Percentiles rank a stretch among this genome's conserved stretches.
Evolutionary conservation across 163 green algal genomes (phyloP).

Genomic region (Volvox carteri): DNA sequence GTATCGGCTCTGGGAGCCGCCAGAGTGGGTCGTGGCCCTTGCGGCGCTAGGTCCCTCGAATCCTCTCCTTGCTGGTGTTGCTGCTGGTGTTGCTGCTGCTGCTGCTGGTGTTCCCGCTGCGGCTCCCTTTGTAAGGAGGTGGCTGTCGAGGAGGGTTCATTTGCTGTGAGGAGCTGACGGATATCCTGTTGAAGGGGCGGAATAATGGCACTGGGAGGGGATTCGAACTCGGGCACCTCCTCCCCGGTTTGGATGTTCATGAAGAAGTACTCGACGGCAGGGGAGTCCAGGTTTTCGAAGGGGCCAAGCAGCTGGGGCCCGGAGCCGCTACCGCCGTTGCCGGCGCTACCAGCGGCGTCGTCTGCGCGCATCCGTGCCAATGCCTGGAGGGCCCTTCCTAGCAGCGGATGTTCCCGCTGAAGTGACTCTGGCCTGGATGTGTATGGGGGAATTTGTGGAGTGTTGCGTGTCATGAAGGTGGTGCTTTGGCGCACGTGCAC

Average conservation of each 20-base stretch:
- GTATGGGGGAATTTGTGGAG: no score
- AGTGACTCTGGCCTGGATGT: background rate
- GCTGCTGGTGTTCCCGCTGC: background rate
- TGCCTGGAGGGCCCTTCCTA: background rate
- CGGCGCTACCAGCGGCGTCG: background rate
- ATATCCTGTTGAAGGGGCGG: background rate
- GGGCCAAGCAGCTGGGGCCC: background rate
- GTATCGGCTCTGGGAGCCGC: no score
- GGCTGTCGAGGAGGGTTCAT: background rate
- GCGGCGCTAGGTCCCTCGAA: no score
- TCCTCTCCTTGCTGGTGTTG: background rate
- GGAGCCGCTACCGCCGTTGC: background rate
- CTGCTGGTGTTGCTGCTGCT: background rate
- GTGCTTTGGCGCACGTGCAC: no score
- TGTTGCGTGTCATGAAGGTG: background rate
- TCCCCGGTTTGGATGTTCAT: slow-evolving; percentile 10
- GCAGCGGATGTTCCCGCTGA: slow-evolving; percentile 13
- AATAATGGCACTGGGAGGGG: background rate
- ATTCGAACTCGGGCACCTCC: slow-evolving; percentile 1
- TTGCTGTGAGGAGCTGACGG: background rate
- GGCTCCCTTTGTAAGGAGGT: background rate
- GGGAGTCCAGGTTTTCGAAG: slow-evolving; percentile 34
- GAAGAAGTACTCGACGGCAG: slow-evolving; percentile 40
- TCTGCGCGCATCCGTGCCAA: background rate
- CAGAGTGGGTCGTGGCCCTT: no score